Evolutionary conservation across 768 basidiomycete species (phyloP).

Genomic region (Bullera alba): DNA sequence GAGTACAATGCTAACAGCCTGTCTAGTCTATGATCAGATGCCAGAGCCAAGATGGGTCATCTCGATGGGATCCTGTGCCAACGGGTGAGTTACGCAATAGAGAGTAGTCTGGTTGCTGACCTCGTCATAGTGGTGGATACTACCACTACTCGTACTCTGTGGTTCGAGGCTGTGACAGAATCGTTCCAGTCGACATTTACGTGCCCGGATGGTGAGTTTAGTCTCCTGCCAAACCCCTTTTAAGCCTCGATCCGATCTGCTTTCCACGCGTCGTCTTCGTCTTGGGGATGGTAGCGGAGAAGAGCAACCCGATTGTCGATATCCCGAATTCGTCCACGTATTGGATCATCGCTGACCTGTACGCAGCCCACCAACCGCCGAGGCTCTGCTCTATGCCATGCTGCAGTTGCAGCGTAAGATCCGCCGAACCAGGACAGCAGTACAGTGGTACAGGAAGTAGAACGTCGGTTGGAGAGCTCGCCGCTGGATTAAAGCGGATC

Average conservation of each 20-base stretch:
- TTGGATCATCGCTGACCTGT: not conserved
- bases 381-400: conserved; percentile 73
- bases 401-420: conserved; percentile 92
- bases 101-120: conserved; percentile 3
- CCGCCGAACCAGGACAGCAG: conserved; percentile 72
- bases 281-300: too few species aligned
- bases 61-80: conserved; percentile 99
- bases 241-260: not conserved
- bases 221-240: conserved; percentile 49
- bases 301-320: not conserved
- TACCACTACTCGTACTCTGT: conserved; percentile 99
- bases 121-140: conserved; percentile 49
- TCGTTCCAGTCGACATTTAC: conserved; percentile 97
- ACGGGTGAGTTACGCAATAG: conserved; percentile 52
- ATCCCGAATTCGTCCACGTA: conserved; percentile 1
- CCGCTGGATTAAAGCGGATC: too few species aligned
- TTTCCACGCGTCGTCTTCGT: not conserved
- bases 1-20: not conserved
- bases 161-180: conserved; percentile 94
- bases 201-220: conserved; percentile 82
- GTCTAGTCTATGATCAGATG: conserved; percentile 61
- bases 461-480: too few species aligned
- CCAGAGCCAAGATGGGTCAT: conserved; percentile 99
- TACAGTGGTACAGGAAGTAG: conserved; percentile 60
- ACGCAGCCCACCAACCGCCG: conserved; percentile 57